Percentiles rank a stretch among this genome's conserved stretches.
Evolutionary conservation across 1,284 basidiomycete genomes (phyloP).

Genomic region (Sphaerobolus stellatus): DNA sequence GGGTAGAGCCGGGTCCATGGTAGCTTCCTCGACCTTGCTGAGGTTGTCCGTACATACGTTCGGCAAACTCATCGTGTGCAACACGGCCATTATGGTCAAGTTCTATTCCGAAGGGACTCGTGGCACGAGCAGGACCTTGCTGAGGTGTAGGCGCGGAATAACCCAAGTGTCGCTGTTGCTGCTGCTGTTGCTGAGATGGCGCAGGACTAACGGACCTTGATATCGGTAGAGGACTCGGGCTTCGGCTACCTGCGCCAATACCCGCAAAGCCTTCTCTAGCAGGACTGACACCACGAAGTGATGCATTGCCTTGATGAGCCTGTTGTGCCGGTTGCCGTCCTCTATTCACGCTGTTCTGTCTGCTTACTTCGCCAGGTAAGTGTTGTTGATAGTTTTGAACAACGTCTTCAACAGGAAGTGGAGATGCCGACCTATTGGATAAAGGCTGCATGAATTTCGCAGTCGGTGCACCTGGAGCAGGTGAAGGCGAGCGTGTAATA

Average conservation of each 20-base stretch:
- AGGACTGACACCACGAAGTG: slow-evolving; percentile 7
- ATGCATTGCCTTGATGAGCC: slow-evolving; percentile 7
- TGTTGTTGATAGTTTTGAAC: slow-evolving; percentile 79
- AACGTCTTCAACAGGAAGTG: slow-evolving; percentile 66
- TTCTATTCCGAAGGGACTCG: slow-evolving; percentile 66
- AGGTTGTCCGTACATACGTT: slow-evolving; percentile 43
- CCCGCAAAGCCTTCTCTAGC: slow-evolving; percentile 68
- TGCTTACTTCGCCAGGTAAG: slow-evolving; percentile 79
- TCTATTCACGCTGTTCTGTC: slow-evolving; percentile 31
- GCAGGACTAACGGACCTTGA: slow-evolving; percentile 20
- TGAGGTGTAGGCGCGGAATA: slow-evolving; percentile 1
- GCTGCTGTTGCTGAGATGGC: slow-evolving; percentile 15
- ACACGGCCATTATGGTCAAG: slow-evolving; percentile 79
- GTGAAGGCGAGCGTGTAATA: background rate
- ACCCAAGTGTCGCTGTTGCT: slow-evolving; percentile 31
- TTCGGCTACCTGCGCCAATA: slow-evolving; percentile 62
- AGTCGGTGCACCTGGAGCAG: slow-evolving; percentile 54
- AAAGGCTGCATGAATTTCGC: slow-evolving; percentile 78
- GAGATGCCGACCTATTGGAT: slow-evolving; percentile 36
- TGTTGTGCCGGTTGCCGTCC: slow-evolving; percentile 30
- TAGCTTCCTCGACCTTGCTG: slow-evolving; percentile 16
- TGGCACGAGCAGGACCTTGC: slow-evolving; percentile 27
- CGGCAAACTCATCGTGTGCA: slow-evolving; percentile 77
- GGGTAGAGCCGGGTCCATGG: slow-evolving; percentile 12
- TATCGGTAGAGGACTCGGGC: slow-evolving; percentile 59